A percentile compares a stretch with the other conserved stretches of the same genome.
Conservation (phyloP, 2,329 filamentous ascomycete genomes). For the Aspergillus sp. region DNA sequence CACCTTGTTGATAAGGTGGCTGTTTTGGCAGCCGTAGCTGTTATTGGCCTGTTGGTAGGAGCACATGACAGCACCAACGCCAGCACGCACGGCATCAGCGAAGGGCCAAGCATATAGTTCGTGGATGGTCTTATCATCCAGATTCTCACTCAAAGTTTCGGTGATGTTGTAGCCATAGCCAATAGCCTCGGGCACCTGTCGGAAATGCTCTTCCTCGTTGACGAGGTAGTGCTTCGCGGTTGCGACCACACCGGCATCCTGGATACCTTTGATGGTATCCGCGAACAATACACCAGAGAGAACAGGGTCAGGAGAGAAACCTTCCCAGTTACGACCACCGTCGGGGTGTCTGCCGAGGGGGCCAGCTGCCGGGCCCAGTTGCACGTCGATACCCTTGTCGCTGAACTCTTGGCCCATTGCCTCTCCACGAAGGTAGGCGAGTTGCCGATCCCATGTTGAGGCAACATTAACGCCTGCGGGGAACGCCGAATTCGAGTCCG, state of each 20-base stretch:
- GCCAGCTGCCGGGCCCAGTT: slow-evolving; percentile 75
- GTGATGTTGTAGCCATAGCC: slow-evolving; percentile 63
- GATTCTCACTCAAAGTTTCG: slow-evolving; percentile 60
- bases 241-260: slow-evolving; percentile 77
- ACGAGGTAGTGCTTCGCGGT: slow-evolving; percentile 75
- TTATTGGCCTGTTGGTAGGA: slow-evolving; percentile 72
- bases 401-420: slow-evolving; percentile 75
- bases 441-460: slow-evolving; percentile 74
- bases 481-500: slow-evolving; percentile 81
- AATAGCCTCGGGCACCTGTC: slow-evolving; percentile 59
- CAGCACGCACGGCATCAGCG: slow-evolving; percentile 65
- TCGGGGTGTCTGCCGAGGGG: slow-evolving; percentile 68
- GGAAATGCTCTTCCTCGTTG: slow-evolving; percentile 75
- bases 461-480: slow-evolving; percentile 75
- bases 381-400: slow-evolving; percentile 72
- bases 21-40: slow-evolving; percentile 67
- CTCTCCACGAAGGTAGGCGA: slow-evolving; percentile 68
- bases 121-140: slow-evolving; percentile 65
- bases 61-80: slow-evolving; percentile 69
- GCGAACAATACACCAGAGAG: slow-evolving; percentile 71
- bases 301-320: slow-evolving; percentile 71
- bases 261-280: slow-evolving; percentile 75
- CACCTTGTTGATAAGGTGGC: slow-evolving; percentile 59
- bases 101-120: slow-evolving; percentile 69
- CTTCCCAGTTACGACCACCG: slow-evolving; percentile 69